These are phyloP conservation scores for Cercophora scortea DNA, from an alignment of 495 filamentous ascomycete species.

Conservation along the genomic window DNA sequence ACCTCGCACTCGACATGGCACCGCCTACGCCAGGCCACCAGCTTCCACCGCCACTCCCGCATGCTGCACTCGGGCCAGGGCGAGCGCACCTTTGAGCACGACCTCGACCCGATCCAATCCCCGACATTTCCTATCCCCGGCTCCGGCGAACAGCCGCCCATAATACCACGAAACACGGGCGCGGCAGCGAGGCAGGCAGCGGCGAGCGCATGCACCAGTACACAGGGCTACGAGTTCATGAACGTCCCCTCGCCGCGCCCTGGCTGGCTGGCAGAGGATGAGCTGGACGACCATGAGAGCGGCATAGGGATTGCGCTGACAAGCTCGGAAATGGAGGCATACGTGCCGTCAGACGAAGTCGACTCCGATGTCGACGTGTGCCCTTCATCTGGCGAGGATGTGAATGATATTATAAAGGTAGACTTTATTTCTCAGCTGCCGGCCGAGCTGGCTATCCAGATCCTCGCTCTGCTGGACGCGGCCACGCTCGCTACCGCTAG, in stretches of 20 bases:
- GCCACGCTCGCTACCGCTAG: slow-evolving; percentile 52
- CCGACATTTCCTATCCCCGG: slow-evolving; percentile 38
- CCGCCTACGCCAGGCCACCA: slow-evolving; percentile 39
- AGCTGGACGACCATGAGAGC: slow-evolving; percentile 61
- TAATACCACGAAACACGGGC: slow-evolving; percentile 48
- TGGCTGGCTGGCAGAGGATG: slow-evolving; percentile 26
- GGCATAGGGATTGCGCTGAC: slow-evolving; percentile 73
- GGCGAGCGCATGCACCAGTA: slow-evolving; percentile 42
- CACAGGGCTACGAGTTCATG: slow-evolving; percentile 52
- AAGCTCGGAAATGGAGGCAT: slow-evolving; percentile 34
- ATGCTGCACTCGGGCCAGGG: slow-evolving; percentile 24
- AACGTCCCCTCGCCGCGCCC: slow-evolving; percentile 24
- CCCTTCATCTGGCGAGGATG: slow-evolving; percentile 29
- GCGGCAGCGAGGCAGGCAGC: slow-evolving; percentile 65
- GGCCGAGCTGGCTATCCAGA: slow-evolving; percentile 60
- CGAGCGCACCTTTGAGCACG: slow-evolving; percentile 26
- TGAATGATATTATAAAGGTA: slow-evolving; percentile 29
- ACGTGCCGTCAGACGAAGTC: slow-evolving; percentile 17
- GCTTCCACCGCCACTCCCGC: slow-evolving; percentile 38
- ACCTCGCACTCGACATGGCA: slow-evolving; percentile 42
- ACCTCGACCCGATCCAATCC: slow-evolving; percentile 24
- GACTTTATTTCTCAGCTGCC: slow-evolving; percentile 67
- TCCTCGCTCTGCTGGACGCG: slow-evolving; percentile 64
- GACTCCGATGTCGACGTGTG: slow-evolving; percentile 28
- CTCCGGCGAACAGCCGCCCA: slow-evolving; percentile 39